Evolutionary conservation across 495 filamentous ascomycete genomes (phyloP), one percentile per base, ranked within the genome.

Genomic region (Jackrogersella minutella): DNA sequence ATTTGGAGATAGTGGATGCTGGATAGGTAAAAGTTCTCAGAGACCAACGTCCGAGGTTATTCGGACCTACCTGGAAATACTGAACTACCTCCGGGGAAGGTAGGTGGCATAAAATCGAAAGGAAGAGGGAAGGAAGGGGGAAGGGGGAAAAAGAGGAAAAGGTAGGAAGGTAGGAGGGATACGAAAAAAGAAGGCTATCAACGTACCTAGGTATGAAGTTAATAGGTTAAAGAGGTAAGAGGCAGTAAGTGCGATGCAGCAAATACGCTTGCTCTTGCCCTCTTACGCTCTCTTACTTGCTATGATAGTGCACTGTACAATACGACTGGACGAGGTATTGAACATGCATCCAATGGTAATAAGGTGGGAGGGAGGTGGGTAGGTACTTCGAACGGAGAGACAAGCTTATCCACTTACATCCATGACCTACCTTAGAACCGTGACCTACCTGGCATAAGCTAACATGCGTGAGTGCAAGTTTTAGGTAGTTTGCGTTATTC

Each of bases 401-500:
- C 41, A 46, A 46, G 41, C 19, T 21, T 30, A 56, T 57, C 55
- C 49, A 66, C 49, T 55, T 19, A 34, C 34, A 66, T 49, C 47
- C 47, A 59, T 66, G 46, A 59, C 62, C 21, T 52, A 58, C 46
- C 30, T 31, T 26, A 49, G 24, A 49, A 39, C 31, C 37, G 30
- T 21, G 41, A 46, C 41, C 41, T 46, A 46, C 54, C 37, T 49
- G 55, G 40, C 65, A 63, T 64, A 58, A 59, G 59, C 65, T 68
- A 68, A 59, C 65, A 56, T 68, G 54, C 28, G 59, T 60, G 58
- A 64, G 65, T 64, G 59, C 65, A 56, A 68, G 58, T 58, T 68
- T 62, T 68, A 68, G 64, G 64, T 68, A 62, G 64, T 68, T 68
- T 68, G 64, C 53, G 46, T 64, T 60, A 59, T 68, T 46, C 54